Conservation (phyloP, 495 filamentous ascomycete species). For the Hyphodiscus hymeniophilus region DNA sequence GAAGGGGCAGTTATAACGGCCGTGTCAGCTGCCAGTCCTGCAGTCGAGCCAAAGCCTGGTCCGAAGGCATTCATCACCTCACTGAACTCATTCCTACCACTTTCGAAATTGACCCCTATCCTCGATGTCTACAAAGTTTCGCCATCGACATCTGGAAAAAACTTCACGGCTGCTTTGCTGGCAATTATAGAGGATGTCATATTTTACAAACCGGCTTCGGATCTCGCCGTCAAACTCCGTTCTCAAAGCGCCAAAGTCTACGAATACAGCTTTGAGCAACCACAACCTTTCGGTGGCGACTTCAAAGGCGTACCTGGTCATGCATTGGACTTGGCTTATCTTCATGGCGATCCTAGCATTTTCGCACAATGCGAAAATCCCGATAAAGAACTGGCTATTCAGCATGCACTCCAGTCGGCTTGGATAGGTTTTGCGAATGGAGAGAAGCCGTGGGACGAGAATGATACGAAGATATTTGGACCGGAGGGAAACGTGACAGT, state of each 20-base stretch:
- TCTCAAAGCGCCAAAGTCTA: not conserved
- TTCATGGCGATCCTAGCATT: constrained; percentile 3
- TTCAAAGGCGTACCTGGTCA: constrained; percentile 1
- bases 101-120: not conserved
- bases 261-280: not conserved
- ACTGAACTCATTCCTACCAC: not conserved
- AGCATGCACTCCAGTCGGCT: not conserved
- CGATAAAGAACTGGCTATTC: not conserved
- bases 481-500: not conserved
- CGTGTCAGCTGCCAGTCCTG: not conserved
- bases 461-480: not conserved
- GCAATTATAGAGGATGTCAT: not conserved
- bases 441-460: constrained; percentile 2
- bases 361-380: not conserved
- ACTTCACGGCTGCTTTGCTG: not conserved
- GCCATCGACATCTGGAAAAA: not conserved
- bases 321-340: constrained; percentile 6
- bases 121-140: not conserved
- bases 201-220: not conserved
- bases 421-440: constrained; percentile 7
- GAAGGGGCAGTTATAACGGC: not conserved
- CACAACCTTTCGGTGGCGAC: not conserved
- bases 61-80: not conserved
- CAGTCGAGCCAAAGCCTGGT: not conserved
- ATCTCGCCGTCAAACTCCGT: not conserved